Conservation (phyloP, 805 yeast species). For the Saccharomycopsis amapae region DNA sequence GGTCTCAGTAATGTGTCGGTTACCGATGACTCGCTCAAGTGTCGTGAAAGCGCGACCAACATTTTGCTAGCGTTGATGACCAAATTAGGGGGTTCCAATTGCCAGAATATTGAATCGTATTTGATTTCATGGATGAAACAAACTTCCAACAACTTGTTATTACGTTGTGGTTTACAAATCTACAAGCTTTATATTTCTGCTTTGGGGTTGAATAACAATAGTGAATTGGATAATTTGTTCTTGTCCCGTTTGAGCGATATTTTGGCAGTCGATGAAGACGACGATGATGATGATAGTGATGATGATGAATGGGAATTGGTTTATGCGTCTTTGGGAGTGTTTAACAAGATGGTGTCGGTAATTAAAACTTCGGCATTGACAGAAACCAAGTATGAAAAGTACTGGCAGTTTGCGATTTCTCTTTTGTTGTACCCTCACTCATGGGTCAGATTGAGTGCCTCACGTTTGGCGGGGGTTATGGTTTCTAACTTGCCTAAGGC, state of each 20-base stretch:
- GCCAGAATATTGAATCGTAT: slow-evolving; percentile 38
- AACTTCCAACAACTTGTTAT: slow-evolving; percentile 41
- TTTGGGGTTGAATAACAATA: slow-evolving; percentile 36
- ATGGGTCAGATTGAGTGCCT: slow-evolving; percentile 74
- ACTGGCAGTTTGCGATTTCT: slow-evolving; percentile 49
- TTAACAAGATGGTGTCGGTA: slow-evolving; percentile 33
- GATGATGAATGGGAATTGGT: slow-evolving; percentile 66
- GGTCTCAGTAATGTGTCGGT: slow-evolving; percentile 71
- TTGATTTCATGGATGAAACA: slow-evolving; percentile 58
- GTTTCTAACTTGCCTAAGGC: slow-evolving; percentile 35
- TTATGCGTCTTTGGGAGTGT: slow-evolving; percentile 54
- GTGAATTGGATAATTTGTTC: slow-evolving; percentile 34
- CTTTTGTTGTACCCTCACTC: slow-evolving; percentile 78
- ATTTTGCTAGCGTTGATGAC: slow-evolving; percentile 49
- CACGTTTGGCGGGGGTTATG: slow-evolving; percentile 50
- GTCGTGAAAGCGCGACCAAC: slow-evolving; percentile 76
- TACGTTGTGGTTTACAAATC: slow-evolving; percentile 68
- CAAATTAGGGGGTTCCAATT: slow-evolving; percentile 36
- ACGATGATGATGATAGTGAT: slow-evolving; percentile 27
- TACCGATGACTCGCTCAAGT: slow-evolving; percentile 68
- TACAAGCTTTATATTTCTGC: slow-evolving; percentile 54
- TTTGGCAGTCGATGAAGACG: slow-evolving; percentile 30
- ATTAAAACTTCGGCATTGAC: slow-evolving; percentile 27
- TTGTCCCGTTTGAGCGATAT: slow-evolving; percentile 26
- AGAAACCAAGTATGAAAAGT: slow-evolving; percentile 30